A percentile compares a stretch with the other conserved stretches of the same genome.
These are phyloP conservation scores for Ascomycota sp. DNA, from an alignment of 2,329 filamentous ascomycete genomes.

Conservation along the genomic window DNA sequence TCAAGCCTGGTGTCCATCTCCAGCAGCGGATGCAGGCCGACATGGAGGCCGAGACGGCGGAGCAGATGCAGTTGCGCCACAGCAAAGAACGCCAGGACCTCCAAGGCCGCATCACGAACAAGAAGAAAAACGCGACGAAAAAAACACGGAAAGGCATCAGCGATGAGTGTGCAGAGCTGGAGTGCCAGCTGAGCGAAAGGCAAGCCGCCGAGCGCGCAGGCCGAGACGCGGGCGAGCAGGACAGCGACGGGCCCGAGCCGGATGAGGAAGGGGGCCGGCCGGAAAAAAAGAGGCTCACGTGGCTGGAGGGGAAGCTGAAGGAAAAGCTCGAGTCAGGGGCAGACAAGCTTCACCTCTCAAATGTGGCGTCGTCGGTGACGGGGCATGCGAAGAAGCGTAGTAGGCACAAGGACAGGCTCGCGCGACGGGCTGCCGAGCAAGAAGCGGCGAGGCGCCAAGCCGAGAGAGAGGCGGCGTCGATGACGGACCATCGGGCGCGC, in stretches of 20 bases:
- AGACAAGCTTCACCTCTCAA: not conserved
- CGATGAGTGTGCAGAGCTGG: constrained; percentile 53
- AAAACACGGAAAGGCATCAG: constrained; percentile 59
- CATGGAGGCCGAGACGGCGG: constrained; percentile 32
- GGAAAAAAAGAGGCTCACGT: not conserved
- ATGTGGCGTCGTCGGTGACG: too few relatives aligned
- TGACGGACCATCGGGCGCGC: constrained; percentile 50
- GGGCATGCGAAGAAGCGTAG: constrained; percentile 51
- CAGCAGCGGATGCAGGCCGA: not conserved
- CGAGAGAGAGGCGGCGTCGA: constrained; percentile 50
- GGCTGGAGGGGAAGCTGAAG: constrained; percentile 3
- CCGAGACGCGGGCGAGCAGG: constrained; percentile 4
- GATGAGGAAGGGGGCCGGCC: not conserved
- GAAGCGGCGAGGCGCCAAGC: constrained; percentile 49
- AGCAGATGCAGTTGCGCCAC: constrained; percentile 61
- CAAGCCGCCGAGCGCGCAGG: constrained; percentile 38
- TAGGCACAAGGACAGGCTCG: constrained; percentile 76
- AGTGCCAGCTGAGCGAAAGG: constrained; percentile 42
- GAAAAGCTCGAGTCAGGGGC: not conserved
- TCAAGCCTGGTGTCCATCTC: not conserved
- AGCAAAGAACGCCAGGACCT: constrained; percentile 78
- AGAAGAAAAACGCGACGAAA: constrained; percentile 94
- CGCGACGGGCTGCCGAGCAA: constrained; percentile 70
- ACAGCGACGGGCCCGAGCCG: constrained; percentile 1
- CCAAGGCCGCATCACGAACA: constrained; percentile 68